phyloP scores from a whole-genome alignment of 495 filamentous ascomycete genomes.

The Penicillium flavigenum region DNA sequence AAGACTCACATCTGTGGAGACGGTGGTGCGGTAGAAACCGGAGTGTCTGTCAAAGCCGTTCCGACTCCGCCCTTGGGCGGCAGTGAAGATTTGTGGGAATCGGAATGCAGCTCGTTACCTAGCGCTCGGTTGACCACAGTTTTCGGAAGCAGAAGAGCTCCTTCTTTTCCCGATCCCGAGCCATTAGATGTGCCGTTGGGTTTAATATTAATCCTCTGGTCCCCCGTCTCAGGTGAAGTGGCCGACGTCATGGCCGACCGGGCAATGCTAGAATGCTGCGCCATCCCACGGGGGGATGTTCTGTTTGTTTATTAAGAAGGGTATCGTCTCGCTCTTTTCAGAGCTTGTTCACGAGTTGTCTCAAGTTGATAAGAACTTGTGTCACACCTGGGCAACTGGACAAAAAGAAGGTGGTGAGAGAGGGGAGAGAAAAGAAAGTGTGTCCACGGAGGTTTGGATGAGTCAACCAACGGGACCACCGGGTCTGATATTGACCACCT shows the following conservation, averaged over 20 bases:
- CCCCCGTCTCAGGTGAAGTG: constrained; percentile 32
- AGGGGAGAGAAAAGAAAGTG: constrained; percentile 4
- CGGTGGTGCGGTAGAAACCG: constrained; percentile 63
- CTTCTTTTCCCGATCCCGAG: constrained; percentile 34
- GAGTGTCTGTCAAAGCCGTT: constrained; percentile 64
- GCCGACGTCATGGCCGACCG: constrained; percentile 56
- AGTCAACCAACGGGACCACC: constrained; percentile 22
- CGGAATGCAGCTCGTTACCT: constrained; percentile 49
- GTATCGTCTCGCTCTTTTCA: constrained; percentile 1
- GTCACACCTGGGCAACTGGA: background rate
- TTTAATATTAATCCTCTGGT: constrained; percentile 26
- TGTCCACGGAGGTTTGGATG: constrained; percentile 18
- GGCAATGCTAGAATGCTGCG: constrained; percentile 56
- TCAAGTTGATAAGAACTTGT: background rate
- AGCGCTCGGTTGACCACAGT: constrained; percentile 48
- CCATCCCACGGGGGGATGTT: constrained; percentile 25
- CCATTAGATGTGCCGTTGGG: constrained; percentile 30
- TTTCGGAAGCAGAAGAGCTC: constrained; percentile 42
- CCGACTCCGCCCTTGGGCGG: constrained; percentile 54
- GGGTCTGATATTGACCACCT: background rate
- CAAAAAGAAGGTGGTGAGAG: background rate
- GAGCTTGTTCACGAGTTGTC: constrained; percentile 2
- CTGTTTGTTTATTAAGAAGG: background rate
- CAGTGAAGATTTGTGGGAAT: constrained; percentile 45
- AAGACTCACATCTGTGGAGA: constrained; percentile 69